Evolutionary conservation across 2,329 filamentous ascomycete species (phyloP).

Genomic region (Ophiostoma pallidulum): DNA sequence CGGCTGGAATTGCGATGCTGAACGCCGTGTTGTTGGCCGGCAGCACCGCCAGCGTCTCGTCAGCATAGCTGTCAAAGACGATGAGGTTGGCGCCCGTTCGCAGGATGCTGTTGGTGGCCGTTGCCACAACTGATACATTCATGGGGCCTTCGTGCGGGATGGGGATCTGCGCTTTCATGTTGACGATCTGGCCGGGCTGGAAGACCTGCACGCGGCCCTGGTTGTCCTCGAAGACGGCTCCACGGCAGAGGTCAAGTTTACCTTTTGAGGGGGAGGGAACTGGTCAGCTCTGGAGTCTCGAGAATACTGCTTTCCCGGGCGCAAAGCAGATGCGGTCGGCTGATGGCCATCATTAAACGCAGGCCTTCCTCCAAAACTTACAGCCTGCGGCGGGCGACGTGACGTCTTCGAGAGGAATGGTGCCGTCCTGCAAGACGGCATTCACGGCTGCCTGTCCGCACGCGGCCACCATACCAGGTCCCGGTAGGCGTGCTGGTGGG

Average conservation of each 20-base stretch:
- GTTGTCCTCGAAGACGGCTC: conserved; percentile 38
- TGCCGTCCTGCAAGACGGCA: conserved; percentile 26
- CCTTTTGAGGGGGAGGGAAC: conserved; percentile 20
- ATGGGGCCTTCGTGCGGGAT: conserved; percentile 37
- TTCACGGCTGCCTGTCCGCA: conserved; percentile 35
- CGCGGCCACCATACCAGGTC: conserved; percentile 32
- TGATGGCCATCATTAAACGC: too few relatives aligned
- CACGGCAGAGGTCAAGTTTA: conserved; percentile 39
- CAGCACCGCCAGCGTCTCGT: conserved; percentile 28
- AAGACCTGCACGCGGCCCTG: conserved; percentile 32
- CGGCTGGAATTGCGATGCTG: conserved; percentile 29
- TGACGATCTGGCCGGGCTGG: conserved; percentile 32
- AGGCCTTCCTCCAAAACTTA: too few relatives aligned
- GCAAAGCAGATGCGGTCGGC: too few relatives aligned
- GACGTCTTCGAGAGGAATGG: conserved; percentile 27
- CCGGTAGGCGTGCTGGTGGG: conserved; percentile 32
- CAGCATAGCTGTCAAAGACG: conserved; percentile 46
- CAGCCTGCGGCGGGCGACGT: conserved; percentile 19
- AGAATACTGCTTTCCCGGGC: too few relatives aligned
- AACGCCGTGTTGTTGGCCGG: conserved; percentile 36
- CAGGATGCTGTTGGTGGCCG: conserved; percentile 40
- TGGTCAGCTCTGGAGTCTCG: too few relatives aligned
- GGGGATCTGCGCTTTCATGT: conserved; percentile 31
- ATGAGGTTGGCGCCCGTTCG: conserved; percentile 38
- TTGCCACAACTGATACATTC: conserved; percentile 51